These are phyloP conservation scores for Trametes cubensis DNA, from an alignment of 768 basidiomycete genomes.

Conservation along the genomic window DNA sequence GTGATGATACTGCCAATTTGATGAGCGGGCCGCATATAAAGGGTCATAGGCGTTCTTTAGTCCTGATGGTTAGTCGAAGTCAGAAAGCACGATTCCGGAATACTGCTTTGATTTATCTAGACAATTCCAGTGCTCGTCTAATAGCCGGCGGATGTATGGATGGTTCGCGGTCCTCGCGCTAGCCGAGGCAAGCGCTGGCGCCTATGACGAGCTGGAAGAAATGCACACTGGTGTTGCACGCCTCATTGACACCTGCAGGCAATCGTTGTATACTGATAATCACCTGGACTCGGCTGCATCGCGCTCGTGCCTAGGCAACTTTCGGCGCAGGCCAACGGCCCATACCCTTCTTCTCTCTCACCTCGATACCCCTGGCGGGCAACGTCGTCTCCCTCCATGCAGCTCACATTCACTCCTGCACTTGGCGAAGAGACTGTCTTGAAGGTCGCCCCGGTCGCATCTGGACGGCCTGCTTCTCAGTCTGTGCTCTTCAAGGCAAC, in stretches of 20 bases:
- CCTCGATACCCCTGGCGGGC: constrained; percentile 17
- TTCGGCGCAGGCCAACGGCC: background rate
- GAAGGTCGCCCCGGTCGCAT: constrained; percentile 12
- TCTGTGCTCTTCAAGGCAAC: constrained; percentile 31
- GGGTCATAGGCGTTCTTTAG: too few species aligned
- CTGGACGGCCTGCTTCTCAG: constrained; percentile 9
- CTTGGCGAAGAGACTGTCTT: constrained; percentile 24
- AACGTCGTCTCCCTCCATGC: constrained; percentile 10
- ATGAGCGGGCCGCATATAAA: too few species aligned
- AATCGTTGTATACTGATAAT: background rate
- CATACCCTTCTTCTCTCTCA: background rate
- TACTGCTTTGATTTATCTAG: too few species aligned
- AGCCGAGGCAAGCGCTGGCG: background rate
- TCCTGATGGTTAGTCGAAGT: too few species aligned
- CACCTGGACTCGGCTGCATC: background rate
- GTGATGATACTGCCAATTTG: too few species aligned
- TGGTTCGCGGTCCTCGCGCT: background rate
- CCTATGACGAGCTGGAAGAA: background rate
- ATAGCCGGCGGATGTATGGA: background rate
- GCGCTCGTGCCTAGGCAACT: background rate
- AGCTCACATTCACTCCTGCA: constrained; percentile 30
- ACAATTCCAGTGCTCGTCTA: too few species aligned
- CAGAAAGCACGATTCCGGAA: too few species aligned
- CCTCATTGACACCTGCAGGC: constrained; percentile 24
- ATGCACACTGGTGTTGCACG: background rate